A percentile compares a stretch with the other conserved stretches of the same genome.
These are phyloP conservation scores for Penicillium expansum DNA, from an alignment of 2,329 filamentous ascomycete genomes.

Conservation along the genomic window DNA sequence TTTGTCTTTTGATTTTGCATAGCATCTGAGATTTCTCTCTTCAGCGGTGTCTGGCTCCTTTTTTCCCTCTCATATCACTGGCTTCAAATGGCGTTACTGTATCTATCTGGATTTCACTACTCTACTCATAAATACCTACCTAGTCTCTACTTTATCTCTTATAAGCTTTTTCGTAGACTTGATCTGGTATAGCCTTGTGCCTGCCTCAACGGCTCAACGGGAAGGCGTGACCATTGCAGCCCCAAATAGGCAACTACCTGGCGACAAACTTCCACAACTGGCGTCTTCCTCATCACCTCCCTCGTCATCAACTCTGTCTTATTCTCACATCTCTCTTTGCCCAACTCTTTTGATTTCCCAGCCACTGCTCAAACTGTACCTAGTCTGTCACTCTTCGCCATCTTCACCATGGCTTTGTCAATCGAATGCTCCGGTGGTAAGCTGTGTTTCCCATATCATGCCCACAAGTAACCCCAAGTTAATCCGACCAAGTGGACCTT, in stretches of 20 bases:
- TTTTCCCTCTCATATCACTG: slow-evolving; percentile 3
- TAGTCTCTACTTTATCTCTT: not conserved
- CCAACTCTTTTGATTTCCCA: not conserved
- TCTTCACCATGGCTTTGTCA: not conserved
- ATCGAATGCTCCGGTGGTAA: not conserved
- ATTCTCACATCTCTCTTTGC: not conserved
- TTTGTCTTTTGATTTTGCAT: slow-evolving; percentile 24
- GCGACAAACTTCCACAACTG: not conserved
- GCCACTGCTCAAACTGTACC: not conserved
- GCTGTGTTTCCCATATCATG: not conserved
- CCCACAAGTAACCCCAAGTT: not conserved
- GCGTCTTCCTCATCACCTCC: not conserved
- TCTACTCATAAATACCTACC: slow-evolving; percentile 14
- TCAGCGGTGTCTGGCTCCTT: slow-evolving; percentile 18
- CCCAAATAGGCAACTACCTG: not conserved
- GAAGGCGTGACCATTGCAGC: not conserved
- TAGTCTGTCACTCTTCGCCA: not conserved
- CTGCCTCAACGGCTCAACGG: not conserved
- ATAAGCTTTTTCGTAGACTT: not conserved
- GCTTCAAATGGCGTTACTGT: slow-evolving; percentile 9
- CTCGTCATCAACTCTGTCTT: too few species aligned
- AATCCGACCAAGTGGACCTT: not conserved
- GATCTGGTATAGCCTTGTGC: not conserved
- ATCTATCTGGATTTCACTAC: slow-evolving; percentile 12
- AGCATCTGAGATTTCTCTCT: slow-evolving; percentile 26